phyloP scores from a whole-genome alignment of 1,284 basidiomycete species.

The Pseudozyma flocculosa region DNA sequence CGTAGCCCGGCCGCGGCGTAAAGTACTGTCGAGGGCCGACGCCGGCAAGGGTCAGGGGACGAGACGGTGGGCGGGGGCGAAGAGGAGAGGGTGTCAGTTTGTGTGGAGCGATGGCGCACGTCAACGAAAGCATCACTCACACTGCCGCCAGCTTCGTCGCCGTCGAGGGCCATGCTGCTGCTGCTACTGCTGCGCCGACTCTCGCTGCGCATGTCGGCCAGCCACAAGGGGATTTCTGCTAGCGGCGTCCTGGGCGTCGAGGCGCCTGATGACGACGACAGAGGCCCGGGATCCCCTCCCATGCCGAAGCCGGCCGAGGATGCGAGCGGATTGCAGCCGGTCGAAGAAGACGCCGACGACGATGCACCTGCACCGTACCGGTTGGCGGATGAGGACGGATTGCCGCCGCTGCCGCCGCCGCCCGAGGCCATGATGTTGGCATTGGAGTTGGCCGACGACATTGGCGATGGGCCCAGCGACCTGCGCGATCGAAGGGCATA shows the following conservation, averaged over 20 bases:
- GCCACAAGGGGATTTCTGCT: constrained; percentile 35
- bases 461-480: constrained; percentile 17
- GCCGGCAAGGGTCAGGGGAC: not conserved
- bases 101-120: not conserved
- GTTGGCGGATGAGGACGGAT: too few relatives aligned
- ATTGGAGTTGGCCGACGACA: constrained; percentile 19
- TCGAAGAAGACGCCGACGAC: too few relatives aligned
- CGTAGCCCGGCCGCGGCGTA: not conserved
- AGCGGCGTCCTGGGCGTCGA: constrained; percentile 30
- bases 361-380: too few relatives aligned
- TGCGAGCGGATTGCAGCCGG: constrained; percentile 12
- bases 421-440: constrained; percentile 29
- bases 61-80: too few relatives aligned
- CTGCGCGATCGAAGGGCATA: constrained; percentile 25
- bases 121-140: not conserved
- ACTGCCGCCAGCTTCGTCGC: constrained; percentile 7
- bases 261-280: constrained; percentile 16
- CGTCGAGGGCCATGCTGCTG: constrained; percentile 2
- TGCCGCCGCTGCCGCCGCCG: not conserved
- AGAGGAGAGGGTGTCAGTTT: not conserved
- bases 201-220: constrained; percentile 34
- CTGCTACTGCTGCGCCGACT: constrained; percentile 26
- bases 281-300: constrained; percentile 1
- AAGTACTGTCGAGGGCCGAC: not conserved
- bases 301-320: not conserved